These are phyloP conservation scores for Angomonas deanei DNA, from an alignment of 208 protist species.

Conservation along the genomic window DNA sequence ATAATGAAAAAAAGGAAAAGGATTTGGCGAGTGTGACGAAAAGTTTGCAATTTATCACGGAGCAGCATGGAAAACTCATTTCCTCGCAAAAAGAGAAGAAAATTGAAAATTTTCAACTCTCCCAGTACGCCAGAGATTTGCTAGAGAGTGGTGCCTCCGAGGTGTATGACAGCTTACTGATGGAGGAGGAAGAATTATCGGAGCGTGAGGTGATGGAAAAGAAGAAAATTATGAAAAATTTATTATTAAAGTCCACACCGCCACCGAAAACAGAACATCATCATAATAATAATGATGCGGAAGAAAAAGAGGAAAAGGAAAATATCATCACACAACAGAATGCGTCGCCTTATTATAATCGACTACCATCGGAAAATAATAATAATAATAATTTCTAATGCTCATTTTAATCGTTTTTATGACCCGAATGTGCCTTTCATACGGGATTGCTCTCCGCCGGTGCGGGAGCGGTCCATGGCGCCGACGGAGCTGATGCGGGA, in stretches of 20 bases:
- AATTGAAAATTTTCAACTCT: no score
- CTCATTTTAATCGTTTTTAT: not conserved
- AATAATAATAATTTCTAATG: constrained; percentile 6
- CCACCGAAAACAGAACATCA: not conserved
- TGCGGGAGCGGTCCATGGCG: not conserved
- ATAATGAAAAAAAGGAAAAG: not conserved
- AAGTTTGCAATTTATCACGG: not conserved
- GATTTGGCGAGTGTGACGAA: no score
- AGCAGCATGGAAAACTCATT: no score
- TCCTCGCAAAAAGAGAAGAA: no score
- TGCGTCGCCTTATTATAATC: no score
- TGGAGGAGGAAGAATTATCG: not conserved
- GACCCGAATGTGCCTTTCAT: not conserved
- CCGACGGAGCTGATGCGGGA: not conserved
- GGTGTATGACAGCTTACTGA: not conserved
- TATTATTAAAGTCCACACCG: not conserved
- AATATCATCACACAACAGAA: no score
- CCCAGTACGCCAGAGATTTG: not conserved
- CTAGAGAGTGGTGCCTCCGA: not conserved
- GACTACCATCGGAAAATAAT: not conserved
- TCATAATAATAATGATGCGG: no score
- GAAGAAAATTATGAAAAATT: not conserved
- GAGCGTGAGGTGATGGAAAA: not conserved
- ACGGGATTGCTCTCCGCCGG: not conserved
- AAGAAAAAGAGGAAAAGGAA: no score